phyloP scores from a whole-genome alignment of 768 basidiomycete genomes.

The Tulasnella calospora region DNA sequence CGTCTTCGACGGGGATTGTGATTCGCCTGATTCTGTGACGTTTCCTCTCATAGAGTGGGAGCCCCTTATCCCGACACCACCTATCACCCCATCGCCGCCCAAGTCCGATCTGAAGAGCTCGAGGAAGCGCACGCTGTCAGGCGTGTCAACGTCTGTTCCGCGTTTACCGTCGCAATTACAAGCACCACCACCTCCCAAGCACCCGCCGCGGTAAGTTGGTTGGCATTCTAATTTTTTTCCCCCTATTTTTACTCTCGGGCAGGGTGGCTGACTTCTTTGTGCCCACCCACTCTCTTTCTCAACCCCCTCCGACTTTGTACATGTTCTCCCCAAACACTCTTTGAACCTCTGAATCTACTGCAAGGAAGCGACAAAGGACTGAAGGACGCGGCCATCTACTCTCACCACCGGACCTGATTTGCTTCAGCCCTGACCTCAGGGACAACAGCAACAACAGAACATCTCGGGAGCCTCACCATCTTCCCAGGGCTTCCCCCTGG shows the following conservation, averaged over 20 bases:
- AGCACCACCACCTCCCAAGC: background rate
- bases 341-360: background rate
- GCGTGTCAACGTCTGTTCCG: conserved; percentile 4
- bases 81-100: background rate
- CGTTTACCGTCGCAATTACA: background rate
- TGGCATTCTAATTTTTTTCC: background rate
- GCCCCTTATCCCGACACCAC: too few species aligned
- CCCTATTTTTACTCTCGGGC: background rate
- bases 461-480: background rate
- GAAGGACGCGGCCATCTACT: background rate
- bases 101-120: background rate
- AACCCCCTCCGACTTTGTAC: background rate
- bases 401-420: background rate
- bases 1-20: too few species aligned
- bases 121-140: background rate
- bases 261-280: background rate
- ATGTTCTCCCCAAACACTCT: background rate
- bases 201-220: conserved; percentile 1
- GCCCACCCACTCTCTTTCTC: background rate
- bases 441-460: background rate
- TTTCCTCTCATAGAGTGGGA: too few species aligned
- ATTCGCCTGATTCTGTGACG: too few species aligned
- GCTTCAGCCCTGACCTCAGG: background rate
- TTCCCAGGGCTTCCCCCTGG: background rate
- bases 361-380: background rate